Conservation (phyloP, 2,329 filamentous ascomycete genomes). For the Cladosporium sp. region DNA sequence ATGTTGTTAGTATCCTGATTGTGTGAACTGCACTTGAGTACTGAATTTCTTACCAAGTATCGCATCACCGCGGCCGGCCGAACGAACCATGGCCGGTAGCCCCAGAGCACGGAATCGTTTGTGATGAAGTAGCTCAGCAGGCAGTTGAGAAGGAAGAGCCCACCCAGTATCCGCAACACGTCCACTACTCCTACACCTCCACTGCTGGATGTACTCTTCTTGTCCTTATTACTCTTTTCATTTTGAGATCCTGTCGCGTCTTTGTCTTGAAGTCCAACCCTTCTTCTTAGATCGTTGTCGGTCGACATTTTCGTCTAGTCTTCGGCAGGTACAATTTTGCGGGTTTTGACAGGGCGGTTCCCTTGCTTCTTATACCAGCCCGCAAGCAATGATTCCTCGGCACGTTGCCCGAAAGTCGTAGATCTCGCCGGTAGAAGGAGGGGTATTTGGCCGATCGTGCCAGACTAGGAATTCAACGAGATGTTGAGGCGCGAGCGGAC, state of each 20-base stretch:
- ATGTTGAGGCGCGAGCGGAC: no score
- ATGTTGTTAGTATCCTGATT: slow-evolving; percentile 8
- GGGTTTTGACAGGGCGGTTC: no score
- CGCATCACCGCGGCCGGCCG: slow-evolving; percentile 52
- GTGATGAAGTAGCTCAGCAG: slow-evolving; percentile 35
- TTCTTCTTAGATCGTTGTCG: neutral
- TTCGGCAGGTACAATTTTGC: no score
- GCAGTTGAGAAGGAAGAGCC: slow-evolving; percentile 30
- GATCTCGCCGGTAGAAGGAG: no score
- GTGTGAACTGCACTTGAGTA: neutral
- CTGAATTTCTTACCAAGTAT: slow-evolving; percentile 49
- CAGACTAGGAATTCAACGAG: no score
- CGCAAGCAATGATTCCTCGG: no score
- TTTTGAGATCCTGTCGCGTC: neutral
- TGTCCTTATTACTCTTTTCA: neutral
- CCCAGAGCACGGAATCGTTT: slow-evolving; percentile 57
- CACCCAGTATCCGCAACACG: slow-evolving; percentile 29
- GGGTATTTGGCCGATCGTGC: no score
- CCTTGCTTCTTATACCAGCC: no score
- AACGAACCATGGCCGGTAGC: slow-evolving; percentile 57
- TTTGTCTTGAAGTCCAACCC: neutral
- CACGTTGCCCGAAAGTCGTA: no score
- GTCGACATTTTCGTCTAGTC: neutral
- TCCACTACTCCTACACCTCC: slow-evolving; percentile 20
- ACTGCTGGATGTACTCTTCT: neutral